These are phyloP conservation scores for Xylaria sp. DNA, from an alignment of 495 filamentous ascomycete genomes.

Conservation along the genomic window DNA sequence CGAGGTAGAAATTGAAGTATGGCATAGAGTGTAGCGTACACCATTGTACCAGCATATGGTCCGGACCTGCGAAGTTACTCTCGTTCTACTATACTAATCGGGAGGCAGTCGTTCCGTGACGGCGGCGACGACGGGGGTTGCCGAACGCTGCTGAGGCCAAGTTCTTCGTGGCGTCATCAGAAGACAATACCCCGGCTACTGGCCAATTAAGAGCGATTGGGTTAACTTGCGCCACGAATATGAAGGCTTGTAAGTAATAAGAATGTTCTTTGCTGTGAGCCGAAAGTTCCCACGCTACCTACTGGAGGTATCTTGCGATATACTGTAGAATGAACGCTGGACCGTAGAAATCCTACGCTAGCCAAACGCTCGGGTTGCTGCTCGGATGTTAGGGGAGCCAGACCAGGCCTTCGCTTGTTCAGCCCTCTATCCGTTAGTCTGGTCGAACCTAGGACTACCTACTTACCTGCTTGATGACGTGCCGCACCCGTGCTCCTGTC, in stretches of 20 bases:
- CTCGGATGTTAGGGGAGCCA: background rate
- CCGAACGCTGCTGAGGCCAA: background rate
- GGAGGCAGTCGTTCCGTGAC: conserved; percentile 5
- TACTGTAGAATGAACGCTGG: no score
- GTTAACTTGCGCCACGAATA: background rate
- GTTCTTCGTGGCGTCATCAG: background rate
- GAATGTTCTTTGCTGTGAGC: conserved; percentile 1
- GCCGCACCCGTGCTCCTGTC: background rate
- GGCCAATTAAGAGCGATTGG: background rate
- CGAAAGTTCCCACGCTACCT: background rate
- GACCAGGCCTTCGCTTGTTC: conserved; percentile 7
- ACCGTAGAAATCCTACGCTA: conserved; percentile 7
- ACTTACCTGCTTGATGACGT: background rate
- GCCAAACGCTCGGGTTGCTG: background rate
- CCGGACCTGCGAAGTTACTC: background rate
- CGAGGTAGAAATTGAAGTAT: no score
- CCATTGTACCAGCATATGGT: no score
- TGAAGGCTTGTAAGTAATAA: background rate
- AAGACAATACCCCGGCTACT: background rate
- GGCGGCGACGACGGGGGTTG: background rate
- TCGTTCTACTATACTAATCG: no score
- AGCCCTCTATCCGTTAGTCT: background rate
- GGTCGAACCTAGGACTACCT: background rate
- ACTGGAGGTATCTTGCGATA: background rate
- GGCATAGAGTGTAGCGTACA: background rate